These are phyloP conservation scores for Batkoa obscura DNA, from an alignment of 371 early-diverging fungal genomes.

Conservation along the genomic window DNA sequence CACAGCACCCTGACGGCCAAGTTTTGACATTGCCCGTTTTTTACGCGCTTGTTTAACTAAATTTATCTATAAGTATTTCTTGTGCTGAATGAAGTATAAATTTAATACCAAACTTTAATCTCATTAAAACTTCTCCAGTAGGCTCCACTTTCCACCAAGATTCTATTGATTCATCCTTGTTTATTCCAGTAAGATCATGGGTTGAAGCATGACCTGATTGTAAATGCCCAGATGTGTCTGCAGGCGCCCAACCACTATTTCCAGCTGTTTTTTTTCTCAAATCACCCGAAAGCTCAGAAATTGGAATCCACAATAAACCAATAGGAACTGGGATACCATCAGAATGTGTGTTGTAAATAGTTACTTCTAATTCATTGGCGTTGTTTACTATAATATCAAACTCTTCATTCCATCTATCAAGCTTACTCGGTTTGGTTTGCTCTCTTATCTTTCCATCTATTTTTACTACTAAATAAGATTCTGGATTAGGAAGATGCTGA, in stretches of 20 bases:
- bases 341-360: conserved; percentile 40
- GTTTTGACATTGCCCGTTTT: conserved; percentile 1
- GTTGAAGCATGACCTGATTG: conserved; percentile 12
- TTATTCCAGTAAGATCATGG: too few relatives aligned
- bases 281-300: conserved; percentile 58
- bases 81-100: not conserved
- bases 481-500: conserved; percentile 40
- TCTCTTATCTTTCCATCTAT: conserved; percentile 62
- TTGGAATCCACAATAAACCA: conserved; percentile 62
- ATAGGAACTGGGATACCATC: conserved; percentile 36
- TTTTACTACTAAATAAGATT: conserved; percentile 35
- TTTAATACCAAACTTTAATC: conserved; percentile 3
- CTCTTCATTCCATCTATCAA: conserved; percentile 64
- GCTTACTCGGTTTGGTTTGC: conserved; percentile 36
- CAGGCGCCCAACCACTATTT: conserved; percentile 6
- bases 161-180: not conserved
- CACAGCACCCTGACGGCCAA: conserved; percentile 75
- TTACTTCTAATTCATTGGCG: conserved; percentile 80
- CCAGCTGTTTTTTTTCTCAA: conserved; percentile 36
- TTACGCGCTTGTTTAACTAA: not conserved
- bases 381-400: conserved; percentile 67
- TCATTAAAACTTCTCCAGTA: conserved; percentile 15
- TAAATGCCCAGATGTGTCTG: not conserved
- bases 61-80: too few relatives aligned
- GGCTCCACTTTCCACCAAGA: conserved; percentile 17